Conservation (phyloP, 202 grass and related monocot genomes). For the Saccharum hybrid region DNA sequence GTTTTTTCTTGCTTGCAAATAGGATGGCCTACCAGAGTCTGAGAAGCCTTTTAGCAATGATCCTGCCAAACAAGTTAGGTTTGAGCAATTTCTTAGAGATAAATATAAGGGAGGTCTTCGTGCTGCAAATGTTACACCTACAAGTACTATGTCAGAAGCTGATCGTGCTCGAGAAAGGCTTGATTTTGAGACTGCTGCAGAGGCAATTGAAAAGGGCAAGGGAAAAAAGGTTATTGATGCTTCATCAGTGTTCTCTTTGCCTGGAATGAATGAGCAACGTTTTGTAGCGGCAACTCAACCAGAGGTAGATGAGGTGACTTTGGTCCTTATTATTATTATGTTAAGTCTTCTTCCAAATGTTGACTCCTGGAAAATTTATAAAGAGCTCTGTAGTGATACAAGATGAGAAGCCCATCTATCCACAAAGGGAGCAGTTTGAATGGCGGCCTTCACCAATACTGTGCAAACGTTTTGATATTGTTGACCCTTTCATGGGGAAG, state of each 20-base stretch:
- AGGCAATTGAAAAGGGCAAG: slow-evolving; percentile 81
- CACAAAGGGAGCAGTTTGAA: slow-evolving; percentile 75
- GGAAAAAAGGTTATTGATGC: slow-evolving; percentile 48
- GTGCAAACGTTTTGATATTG: slow-evolving; percentile 95
- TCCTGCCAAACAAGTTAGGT: slow-evolving; percentile 83
- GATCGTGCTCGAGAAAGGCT: slow-evolving; percentile 89
- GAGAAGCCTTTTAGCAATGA: slow-evolving; percentile 83
- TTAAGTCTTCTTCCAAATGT: slow-evolving; percentile 37
- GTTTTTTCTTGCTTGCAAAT: slow-evolving; percentile 43
- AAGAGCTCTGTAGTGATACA: slow-evolving; percentile 46
- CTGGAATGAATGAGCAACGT: slow-evolving; percentile 58
- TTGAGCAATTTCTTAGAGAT: slow-evolving; percentile 88
- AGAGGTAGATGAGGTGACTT: slow-evolving; percentile 59
- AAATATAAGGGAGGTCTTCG: slow-evolving; percentile 90
- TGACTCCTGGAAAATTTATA: slow-evolving; percentile 44
- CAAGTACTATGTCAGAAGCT: slow-evolving; percentile 66
- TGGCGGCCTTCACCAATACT: slow-evolving; percentile 86
- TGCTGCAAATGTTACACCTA: slow-evolving; percentile 46
- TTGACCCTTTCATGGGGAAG: slow-evolving; percentile 98
- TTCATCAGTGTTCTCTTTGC: slow-evolving; percentile 53
- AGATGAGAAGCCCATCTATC: slow-evolving; percentile 64
- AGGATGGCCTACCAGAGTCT: slow-evolving; percentile 68
- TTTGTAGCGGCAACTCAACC: slow-evolving; percentile 70
- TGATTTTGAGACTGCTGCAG: slow-evolving; percentile 91
- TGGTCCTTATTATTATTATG: background rate